Percentiles rank a stretch among this genome's conserved stretches.
These are phyloP conservation scores for Hordeum marinum DNA, from an alignment of 176 grass and related monocot genomes.

Conservation along the genomic window DNA sequence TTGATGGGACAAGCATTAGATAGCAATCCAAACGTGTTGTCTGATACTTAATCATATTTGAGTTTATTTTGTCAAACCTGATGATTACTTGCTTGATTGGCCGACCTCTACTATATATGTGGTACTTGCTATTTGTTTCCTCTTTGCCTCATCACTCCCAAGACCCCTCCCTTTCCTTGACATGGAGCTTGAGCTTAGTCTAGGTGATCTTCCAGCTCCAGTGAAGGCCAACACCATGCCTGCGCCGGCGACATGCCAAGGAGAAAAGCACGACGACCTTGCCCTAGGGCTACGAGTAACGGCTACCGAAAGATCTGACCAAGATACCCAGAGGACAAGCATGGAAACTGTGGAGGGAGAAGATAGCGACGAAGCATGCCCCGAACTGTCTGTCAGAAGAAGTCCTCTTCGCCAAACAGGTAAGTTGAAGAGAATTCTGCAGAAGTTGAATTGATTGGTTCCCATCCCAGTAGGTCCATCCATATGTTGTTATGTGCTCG, in stretches of 20 bases:
- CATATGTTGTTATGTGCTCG: neutral
- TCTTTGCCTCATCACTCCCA: constrained; percentile 13
- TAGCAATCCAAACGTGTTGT: neutral
- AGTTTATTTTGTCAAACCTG: constrained; percentile 1
- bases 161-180: neutral
- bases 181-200: constrained; percentile 54
- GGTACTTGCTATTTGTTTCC: neutral
- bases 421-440: neutral
- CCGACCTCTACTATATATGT: constrained; percentile 29
- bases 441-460: constrained; percentile 1
- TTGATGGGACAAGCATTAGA: neutral
- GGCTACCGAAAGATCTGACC: neutral
- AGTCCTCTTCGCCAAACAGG: constrained; percentile 11
- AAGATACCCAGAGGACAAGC: constrained; percentile 2
- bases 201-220: constrained; percentile 34
- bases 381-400: neutral
- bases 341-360: neutral
- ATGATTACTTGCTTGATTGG: constrained; percentile 10
- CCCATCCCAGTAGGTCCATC: neutral
- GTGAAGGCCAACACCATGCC: neutral
- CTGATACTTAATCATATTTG: neutral
- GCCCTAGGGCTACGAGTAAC: constrained; percentile 32
- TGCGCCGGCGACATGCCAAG: neutral
- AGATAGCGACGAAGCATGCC: neutral
- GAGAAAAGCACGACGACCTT: constrained; percentile 28